phyloP scores from a whole-genome alignment of 208 protist genomes.

The Leishmania aethiopica region DNA sequence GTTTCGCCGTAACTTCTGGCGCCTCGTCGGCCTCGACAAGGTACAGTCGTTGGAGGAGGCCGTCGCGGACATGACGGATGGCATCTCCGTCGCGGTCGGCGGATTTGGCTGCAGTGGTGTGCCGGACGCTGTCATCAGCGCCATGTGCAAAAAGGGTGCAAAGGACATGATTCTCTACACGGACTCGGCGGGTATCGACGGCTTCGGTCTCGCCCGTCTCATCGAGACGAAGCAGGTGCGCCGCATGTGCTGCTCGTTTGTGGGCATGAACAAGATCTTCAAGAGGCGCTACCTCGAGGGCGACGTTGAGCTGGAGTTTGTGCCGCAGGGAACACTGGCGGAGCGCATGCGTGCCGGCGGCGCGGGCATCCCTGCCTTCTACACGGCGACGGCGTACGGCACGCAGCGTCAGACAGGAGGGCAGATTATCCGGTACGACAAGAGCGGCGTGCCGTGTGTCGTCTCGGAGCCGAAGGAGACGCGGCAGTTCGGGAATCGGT shows the following conservation, averaged over 20 bases:
- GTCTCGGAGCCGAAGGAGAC: conserved; percentile 82
- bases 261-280: conserved; percentile 97
- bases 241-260: conserved; percentile 94
- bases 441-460: conserved; percentile 70
- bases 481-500: conserved; percentile 86
- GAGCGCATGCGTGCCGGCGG: conserved; percentile 95
- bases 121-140: conserved; percentile 92
- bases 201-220: conserved; percentile 95
- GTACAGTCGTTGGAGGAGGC: conserved; percentile 75
- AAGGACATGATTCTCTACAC: conserved; percentile 94
- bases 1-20: conserved; percentile 62
- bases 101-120: conserved; percentile 97
- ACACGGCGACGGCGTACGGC: conserved; percentile 95
- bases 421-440: conserved; percentile 95
- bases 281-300: conserved; percentile 94
- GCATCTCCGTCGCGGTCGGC: conserved; percentile 84
- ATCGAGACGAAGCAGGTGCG: conserved; percentile 90
- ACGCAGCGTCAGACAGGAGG: conserved; percentile 91
- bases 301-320: conserved; percentile 96
- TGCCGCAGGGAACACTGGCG: conserved; percentile 96
- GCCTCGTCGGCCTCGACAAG: conserved; percentile 67
- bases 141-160: conserved; percentile 81
- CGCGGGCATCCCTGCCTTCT: conserved; percentile 97
- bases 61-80: conserved; percentile 70
- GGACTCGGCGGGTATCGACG: conserved; percentile 96